phyloP scores from a whole-genome alignment of 768 basidiomycete genomes.

The Mycena alexandri region DNA sequence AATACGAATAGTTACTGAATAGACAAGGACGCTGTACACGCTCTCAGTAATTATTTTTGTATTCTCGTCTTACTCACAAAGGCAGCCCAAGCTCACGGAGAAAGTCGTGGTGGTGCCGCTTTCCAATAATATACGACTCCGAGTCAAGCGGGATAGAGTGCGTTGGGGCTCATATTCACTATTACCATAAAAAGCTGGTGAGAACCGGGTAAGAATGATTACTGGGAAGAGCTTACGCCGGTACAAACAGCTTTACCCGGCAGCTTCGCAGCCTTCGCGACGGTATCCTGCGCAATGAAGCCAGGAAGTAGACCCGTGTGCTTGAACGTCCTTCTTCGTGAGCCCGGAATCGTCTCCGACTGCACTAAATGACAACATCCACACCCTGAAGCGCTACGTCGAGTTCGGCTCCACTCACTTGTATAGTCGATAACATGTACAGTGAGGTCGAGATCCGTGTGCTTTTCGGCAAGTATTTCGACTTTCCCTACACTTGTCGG shows the following conservation, averaged over 20 bases:
- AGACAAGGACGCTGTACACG: conserved; percentile 2
- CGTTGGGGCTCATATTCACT: conserved; percentile 20
- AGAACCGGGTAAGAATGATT: not conserved
- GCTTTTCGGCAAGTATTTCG: not conserved
- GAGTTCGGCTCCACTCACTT: not conserved
- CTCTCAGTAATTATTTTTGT: not conserved
- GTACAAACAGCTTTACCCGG: conserved; percentile 21
- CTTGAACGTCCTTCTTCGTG: not conserved
- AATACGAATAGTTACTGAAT: not conserved
- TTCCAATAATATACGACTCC: not conserved
- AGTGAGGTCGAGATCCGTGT: conserved; percentile 9
- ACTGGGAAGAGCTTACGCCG: conserved; percentile 5
- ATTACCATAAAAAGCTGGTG: too few species aligned
- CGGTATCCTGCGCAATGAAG: conserved; percentile 14
- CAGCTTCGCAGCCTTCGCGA: conserved; percentile 12
- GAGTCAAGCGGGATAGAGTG: conserved; percentile 11
- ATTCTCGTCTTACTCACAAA: not conserved
- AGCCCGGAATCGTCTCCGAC: conserved; percentile 24
- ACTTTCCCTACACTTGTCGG: conserved; percentile 4
- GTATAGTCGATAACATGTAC: conserved; percentile 19
- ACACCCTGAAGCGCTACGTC: not conserved
- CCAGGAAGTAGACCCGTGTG: conserved; percentile 19
- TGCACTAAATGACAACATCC: conserved; percentile 12
- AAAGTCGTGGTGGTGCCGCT: conserved; percentile 15
- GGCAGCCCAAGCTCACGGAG: conserved; percentile 12